Evolutionary conservation across 2,329 filamentous ascomycete species (phyloP).

Genomic region (Thielaviopsis cerberus): DNA sequence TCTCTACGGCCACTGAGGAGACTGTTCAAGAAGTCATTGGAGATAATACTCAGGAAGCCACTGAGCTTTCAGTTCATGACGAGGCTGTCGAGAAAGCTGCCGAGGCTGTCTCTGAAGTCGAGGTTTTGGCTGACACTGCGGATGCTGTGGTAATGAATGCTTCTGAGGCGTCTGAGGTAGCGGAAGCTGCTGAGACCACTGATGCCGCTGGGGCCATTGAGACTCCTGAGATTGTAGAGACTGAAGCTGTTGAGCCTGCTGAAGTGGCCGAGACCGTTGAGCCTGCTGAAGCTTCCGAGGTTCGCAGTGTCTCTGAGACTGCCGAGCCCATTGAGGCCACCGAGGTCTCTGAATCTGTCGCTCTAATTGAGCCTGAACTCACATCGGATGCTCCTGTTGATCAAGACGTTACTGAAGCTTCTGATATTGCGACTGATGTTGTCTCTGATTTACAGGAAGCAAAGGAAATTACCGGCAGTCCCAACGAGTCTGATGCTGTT

Average conservation of each 20-base stretch:
- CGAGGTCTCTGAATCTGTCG: conserved; percentile 2
- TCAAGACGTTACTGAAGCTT: conserved; percentile 12
- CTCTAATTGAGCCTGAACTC: neutral
- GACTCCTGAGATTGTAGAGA: neutral
- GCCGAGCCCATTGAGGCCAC: neutral
- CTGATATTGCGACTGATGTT: neutral
- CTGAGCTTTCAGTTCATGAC: neutral
- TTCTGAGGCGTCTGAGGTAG: too few species aligned
- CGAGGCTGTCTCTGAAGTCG: neutral
- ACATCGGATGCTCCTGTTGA: conserved; percentile 18
- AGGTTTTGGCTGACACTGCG: neutral
- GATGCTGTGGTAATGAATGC: conserved; percentile 6
- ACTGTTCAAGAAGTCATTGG: neutral
- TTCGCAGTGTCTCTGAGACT: neutral
- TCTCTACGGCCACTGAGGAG: neutral
- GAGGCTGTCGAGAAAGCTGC: conserved; percentile 7
- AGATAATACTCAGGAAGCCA: neutral
- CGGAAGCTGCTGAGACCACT: too few species aligned
- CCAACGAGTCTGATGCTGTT: conserved; percentile 8
- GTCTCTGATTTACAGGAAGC: neutral
- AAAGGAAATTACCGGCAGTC: neutral
- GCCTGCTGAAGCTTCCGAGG: neutral
- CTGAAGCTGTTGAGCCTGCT: neutral
- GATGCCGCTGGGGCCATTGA: too few species aligned
- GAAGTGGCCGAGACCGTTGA: neutral